Evolutionary conservation across 129 eudicot species (phyloP).

Genomic region (Ambrosia artemisiifolia): DNA sequence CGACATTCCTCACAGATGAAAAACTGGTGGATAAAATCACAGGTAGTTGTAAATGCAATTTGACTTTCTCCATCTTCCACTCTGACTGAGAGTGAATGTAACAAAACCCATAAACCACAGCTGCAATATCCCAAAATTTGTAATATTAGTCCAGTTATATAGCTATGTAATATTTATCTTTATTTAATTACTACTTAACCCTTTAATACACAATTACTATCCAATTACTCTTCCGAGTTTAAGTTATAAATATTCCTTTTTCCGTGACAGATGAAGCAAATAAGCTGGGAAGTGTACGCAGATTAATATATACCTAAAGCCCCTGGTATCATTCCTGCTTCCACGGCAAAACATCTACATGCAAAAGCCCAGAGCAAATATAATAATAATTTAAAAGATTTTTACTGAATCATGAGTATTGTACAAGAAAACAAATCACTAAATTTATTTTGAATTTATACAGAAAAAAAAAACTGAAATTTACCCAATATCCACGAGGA

Average conservation of each 20-base stretch:
- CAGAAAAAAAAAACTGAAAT: not conserved
- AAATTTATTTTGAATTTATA: not conserved
- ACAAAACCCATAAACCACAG: slow-evolving; percentile 92
- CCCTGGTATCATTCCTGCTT: slow-evolving; percentile 91
- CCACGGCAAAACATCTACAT: slow-evolving; percentile 96
- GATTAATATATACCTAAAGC: slow-evolving; percentile 70
- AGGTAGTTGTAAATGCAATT: slow-evolving; percentile 66
- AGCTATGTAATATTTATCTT: too few species aligned
- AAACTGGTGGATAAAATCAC: slow-evolving; percentile 84
- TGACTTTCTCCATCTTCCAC: slow-evolving; percentile 89
- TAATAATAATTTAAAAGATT: not conserved
- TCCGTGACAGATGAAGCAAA: not conserved
- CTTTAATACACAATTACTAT: too few species aligned
- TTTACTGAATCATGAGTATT: not conserved
- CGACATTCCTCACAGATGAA: slow-evolving; percentile 91
- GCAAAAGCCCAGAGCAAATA: not conserved
- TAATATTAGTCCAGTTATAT: not conserved
- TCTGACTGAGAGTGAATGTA: slow-evolving; percentile 95
- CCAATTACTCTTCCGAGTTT: too few species aligned
- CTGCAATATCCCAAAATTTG: slow-evolving; percentile 40
- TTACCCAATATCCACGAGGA: slow-evolving; percentile 96
- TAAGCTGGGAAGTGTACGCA: not conserved
- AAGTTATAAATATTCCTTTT: not conserved
- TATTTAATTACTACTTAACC: too few species aligned
- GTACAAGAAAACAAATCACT: not conserved